These are phyloP conservation scores for Kregervanrija pseudodelftensis DNA, from an alignment of 805 yeast genomes.

Conservation along the genomic window DNA sequence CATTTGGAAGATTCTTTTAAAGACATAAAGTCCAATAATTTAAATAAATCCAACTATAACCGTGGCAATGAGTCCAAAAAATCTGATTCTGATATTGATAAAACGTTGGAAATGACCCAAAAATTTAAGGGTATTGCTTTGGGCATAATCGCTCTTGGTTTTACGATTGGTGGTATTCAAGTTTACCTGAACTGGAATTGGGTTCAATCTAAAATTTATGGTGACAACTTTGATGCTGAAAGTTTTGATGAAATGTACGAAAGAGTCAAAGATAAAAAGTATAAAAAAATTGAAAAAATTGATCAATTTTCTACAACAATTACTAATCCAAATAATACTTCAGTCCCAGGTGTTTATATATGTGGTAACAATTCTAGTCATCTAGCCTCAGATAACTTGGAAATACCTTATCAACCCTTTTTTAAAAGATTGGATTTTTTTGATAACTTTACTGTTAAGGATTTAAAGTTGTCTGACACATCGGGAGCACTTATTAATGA, in stretches of 20 bases:
- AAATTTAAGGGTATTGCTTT: constrained; percentile 36
- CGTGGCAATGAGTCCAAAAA: background rate
- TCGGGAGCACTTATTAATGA: constrained; percentile 54
- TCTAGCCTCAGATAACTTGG: constrained; percentile 21
- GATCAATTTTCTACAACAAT: constrained; percentile 17
- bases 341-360: constrained; percentile 51
- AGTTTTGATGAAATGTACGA: constrained; percentile 34
- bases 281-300: constrained; percentile 12
- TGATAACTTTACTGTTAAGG: constrained; percentile 50
- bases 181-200: constrained; percentile 32
- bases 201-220: constrained; percentile 29
- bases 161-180: constrained; percentile 35
- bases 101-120: constrained; percentile 34
- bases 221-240: constrained; percentile 25
- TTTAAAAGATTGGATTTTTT: constrained; percentile 62
- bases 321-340: constrained; percentile 31
- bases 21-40: background rate
- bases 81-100: constrained; percentile 9
- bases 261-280: constrained; percentile 18
- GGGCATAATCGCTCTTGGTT: constrained; percentile 35
- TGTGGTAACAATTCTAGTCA: constrained; percentile 51
- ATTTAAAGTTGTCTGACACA: constrained; percentile 44
- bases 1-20: constrained; percentile 6
- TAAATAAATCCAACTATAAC: background rate
- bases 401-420: constrained; percentile 31